Evolutionary conservation across 305 asterid species (phyloP).

Genomic region (Rubia tinctorum): DNA sequence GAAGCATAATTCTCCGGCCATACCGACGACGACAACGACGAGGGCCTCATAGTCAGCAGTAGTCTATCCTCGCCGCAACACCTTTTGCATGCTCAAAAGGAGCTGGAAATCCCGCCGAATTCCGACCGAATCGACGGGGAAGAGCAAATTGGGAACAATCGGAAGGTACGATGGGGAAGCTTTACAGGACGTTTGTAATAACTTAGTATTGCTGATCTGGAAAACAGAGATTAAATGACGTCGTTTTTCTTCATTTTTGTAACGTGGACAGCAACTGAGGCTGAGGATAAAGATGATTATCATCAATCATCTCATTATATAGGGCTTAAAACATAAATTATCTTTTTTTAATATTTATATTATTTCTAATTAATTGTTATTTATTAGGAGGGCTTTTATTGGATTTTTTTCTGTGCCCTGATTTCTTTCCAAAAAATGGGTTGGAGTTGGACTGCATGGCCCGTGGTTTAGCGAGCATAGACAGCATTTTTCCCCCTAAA

Average conservation of each 20-base stretch:
- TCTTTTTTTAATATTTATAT: neutral
- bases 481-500: too few relatives aligned
- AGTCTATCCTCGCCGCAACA: slow-evolving; percentile 15
- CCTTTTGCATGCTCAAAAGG: slow-evolving; percentile 23
- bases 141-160: slow-evolving; percentile 29
- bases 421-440: too few relatives aligned
- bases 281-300: slow-evolving; percentile 1
- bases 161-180: slow-evolving; percentile 9
- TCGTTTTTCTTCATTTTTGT: neutral
- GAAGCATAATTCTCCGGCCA: slow-evolving; percentile 42
- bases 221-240: slow-evolving; percentile 4
- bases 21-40: slow-evolving; percentile 41
- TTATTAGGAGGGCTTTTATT: too few relatives aligned
- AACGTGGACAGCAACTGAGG: neutral
- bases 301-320: neutral
- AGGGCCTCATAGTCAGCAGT: slow-evolving; percentile 36
- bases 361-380: neutral
- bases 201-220: neutral
- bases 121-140: slow-evolving; percentile 18
- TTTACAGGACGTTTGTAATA: neutral
- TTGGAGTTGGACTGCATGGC: too few relatives aligned
- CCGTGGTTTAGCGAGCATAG: too few relatives aligned
- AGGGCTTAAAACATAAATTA: neutral
- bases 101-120: slow-evolving; percentile 29
- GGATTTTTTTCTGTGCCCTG: too few relatives aligned